Evolutionary conservation across 345 rosid species (phyloP).

Genomic region (Murraya koenigii): DNA sequence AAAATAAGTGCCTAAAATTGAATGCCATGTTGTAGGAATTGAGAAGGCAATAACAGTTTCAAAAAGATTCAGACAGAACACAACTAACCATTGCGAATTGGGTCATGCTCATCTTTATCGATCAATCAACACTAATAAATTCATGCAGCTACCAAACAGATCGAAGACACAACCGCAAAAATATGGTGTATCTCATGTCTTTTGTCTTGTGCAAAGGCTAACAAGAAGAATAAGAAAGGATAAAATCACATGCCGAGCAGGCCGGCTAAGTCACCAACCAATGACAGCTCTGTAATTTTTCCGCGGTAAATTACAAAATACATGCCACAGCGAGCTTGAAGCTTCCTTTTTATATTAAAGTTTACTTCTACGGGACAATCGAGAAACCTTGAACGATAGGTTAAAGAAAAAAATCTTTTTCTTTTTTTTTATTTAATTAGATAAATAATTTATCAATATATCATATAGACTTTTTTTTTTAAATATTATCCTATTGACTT

Average conservation of each 20-base stretch:
- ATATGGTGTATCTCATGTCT: not conserved
- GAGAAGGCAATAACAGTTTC: not conserved
- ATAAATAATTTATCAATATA: no score
- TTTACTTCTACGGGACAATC: no score
- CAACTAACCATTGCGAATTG: slow-evolving; percentile 40
- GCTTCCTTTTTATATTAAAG: no score
- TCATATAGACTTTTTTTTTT: no score
- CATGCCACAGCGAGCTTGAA: no score
- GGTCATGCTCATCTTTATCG: slow-evolving; percentile 33
- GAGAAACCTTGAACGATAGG: no score
- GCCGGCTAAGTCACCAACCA: not conserved
- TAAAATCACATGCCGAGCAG: not conserved
- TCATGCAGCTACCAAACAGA: not conserved
- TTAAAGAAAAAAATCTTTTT: no score
- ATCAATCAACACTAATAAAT: not conserved
- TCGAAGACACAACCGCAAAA: not conserved
- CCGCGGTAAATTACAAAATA: no score
- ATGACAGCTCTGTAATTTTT: not conserved
- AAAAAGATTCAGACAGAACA: not conserved
- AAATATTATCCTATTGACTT: no score
- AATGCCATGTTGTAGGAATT: not conserved
- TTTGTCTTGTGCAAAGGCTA: not conserved
- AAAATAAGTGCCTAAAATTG: not conserved
- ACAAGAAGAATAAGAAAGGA: not conserved
- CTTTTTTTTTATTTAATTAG: no score